Conservation (phyloP, 768 basidiomycete species). For the Termitomyces sp. region DNA sequence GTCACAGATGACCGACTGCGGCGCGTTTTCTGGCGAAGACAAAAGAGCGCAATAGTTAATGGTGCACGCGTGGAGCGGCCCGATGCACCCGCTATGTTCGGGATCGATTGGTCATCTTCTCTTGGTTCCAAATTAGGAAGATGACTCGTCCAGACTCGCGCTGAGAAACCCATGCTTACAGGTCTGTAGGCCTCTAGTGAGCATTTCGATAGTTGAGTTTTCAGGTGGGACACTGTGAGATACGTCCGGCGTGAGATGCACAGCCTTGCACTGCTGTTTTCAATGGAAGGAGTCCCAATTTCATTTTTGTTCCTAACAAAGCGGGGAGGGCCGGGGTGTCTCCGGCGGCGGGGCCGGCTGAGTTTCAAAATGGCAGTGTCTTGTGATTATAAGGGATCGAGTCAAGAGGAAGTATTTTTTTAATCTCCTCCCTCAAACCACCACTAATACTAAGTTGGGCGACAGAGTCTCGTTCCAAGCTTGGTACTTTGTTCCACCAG, state of each 20-base stretch:
- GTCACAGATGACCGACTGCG: background rate
- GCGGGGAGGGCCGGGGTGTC: background rate
- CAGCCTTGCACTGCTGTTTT: conserved; percentile 9
- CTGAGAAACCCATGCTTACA: conserved; percentile 1
- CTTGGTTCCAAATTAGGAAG: conserved; percentile 5
- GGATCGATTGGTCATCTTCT: conserved; percentile 6
- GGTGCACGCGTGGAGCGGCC: conserved; percentile 1
- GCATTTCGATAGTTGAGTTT: background rate
- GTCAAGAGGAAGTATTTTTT: conserved; percentile 9
- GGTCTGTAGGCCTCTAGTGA: too few species aligned
- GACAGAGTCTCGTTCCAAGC: conserved; percentile 8
- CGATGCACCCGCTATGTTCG: conserved; percentile 7
- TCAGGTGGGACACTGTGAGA: background rate
- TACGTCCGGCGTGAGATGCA: background rate
- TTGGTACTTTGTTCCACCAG: conserved; percentile 1
- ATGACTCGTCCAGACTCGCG: conserved; percentile 13
- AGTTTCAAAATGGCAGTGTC: conserved; percentile 17
- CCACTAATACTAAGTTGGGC: conserved; percentile 7
- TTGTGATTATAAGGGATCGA: conserved; percentile 7
- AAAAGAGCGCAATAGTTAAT: background rate
- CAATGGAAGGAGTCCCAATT: background rate
- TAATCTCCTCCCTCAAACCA: conserved; percentile 5
- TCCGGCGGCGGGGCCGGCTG: conserved; percentile 12
- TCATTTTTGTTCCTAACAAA: conserved; percentile 1
- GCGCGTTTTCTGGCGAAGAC: conserved; percentile 1